These are phyloP conservation scores for Helminthosporium solani DNA, from an alignment of 2,329 filamentous ascomycete genomes.

Conservation along the genomic window DNA sequence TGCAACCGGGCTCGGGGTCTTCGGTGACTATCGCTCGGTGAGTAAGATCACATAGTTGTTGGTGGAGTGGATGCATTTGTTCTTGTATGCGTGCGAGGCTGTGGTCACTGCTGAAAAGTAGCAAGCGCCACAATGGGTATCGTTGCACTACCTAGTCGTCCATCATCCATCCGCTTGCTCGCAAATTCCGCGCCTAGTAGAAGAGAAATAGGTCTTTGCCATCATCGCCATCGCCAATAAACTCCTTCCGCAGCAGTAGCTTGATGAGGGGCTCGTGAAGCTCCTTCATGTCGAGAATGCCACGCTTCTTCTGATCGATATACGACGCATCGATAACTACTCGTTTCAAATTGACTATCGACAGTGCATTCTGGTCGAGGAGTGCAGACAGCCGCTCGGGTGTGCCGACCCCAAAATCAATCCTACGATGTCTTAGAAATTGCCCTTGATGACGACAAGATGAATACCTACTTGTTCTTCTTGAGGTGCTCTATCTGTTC, in stretches of 20 bases:
- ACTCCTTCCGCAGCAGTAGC: conserved; percentile 68
- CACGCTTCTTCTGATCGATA: conserved; percentile 91
- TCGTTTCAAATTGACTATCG: conserved; percentile 68
- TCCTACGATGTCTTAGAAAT: conserved; percentile 51
- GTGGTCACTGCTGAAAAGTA: no score
- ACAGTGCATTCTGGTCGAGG: conserved; percentile 76
- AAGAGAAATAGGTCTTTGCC: conserved; percentile 35
- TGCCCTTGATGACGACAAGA: neutral
- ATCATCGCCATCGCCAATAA: conserved; percentile 50
- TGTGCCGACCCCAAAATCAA: conserved; percentile 88
- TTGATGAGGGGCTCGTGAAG: conserved; percentile 77
- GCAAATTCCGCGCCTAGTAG: conserved; percentile 16
- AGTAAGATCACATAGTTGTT: no score
- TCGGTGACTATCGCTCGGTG: no score
- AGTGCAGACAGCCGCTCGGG: conserved; percentile 80
- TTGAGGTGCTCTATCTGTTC: conserved; percentile 79
- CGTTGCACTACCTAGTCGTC: no score
- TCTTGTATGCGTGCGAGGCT: no score
- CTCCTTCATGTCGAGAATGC: conserved; percentile 93
- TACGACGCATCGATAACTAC: conserved; percentile 89
- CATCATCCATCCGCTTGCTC: neutral
- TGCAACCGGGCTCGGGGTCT: neutral
- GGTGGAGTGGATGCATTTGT: no score
- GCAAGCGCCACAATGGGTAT: no score
- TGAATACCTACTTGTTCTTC: conserved; percentile 51